Conservation (phyloP, 1,284 basidiomycete genomes). For the Melampsora abietis-canadensis region DNA sequence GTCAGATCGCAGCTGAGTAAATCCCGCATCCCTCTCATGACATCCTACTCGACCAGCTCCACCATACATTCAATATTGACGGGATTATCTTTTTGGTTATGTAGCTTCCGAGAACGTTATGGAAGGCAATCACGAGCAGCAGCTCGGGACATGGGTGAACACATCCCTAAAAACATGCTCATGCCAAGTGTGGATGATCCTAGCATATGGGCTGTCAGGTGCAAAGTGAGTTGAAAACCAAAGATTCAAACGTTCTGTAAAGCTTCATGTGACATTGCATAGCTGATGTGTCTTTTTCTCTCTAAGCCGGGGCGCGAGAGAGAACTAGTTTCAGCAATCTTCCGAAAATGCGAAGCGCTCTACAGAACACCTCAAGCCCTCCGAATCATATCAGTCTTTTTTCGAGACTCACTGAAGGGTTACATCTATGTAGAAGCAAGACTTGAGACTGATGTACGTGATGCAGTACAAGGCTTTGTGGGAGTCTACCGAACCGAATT, state of each 20-base stretch:
- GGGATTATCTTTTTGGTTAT: slow-evolving; percentile 74
- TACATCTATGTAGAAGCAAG: slow-evolving; percentile 95
- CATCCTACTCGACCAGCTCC: not conserved
- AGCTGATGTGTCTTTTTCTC: not conserved
- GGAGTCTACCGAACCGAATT: slow-evolving; percentile 82
- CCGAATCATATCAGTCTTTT: slow-evolving; percentile 85
- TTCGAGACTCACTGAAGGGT: slow-evolving; percentile 88
- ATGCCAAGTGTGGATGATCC: slow-evolving; percentile 97
- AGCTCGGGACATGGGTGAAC: slow-evolving; percentile 60
- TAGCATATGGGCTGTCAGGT: slow-evolving; percentile 89
- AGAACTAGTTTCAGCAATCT: slow-evolving; percentile 87
- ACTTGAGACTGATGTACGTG: slow-evolving; percentile 76
- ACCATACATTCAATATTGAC: slow-evolving; percentile 69
- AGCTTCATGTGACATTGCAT: not conserved
- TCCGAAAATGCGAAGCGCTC: slow-evolving; percentile 82
- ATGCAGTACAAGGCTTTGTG: slow-evolving; percentile 83
- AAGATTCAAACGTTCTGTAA: not conserved
- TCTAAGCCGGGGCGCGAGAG: slow-evolving; percentile 79
- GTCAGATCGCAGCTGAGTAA: slow-evolving; percentile 44
- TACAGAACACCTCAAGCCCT: slow-evolving; percentile 66
- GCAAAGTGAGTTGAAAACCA: slow-evolving; percentile 66
- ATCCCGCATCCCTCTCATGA: not conserved
- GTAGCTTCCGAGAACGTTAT: slow-evolving; percentile 79
- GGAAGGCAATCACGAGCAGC: slow-evolving; percentile 51
- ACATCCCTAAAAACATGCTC: slow-evolving; percentile 86